Evolutionary conservation across 2,329 filamentous ascomycete species (phyloP).

Genomic region (Penicillium vulpinum): DNA sequence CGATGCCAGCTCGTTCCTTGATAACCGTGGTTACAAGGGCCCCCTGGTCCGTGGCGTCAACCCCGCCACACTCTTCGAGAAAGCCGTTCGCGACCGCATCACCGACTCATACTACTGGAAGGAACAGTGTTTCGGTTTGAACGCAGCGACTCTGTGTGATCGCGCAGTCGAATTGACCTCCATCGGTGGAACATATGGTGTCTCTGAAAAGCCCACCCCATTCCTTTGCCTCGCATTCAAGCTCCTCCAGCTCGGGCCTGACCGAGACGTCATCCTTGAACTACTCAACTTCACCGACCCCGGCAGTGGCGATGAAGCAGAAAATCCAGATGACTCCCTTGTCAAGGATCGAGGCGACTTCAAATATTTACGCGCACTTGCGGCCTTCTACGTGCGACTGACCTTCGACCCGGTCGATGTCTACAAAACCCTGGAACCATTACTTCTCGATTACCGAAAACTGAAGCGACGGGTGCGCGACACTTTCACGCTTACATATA

Average conservation of each 20-base stretch:
- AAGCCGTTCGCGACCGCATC: slow-evolving; percentile 92
- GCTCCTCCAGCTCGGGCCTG: slow-evolving; percentile 81
- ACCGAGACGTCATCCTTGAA: slow-evolving; percentile 73
- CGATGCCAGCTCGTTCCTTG: slow-evolving; percentile 75
- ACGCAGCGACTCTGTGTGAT: slow-evolving; percentile 77
- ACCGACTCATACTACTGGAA: slow-evolving; percentile 97
- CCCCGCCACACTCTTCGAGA: slow-evolving; percentile 93
- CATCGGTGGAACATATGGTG: slow-evolving; percentile 85
- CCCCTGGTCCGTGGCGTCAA: slow-evolving; percentile 84
- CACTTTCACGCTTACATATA: slow-evolving; percentile 72
- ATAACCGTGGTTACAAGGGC: slow-evolving; percentile 81
- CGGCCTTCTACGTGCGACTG: slow-evolving; percentile 88
- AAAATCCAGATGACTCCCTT: slow-evolving; percentile 30
- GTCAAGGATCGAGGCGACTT: slow-evolving; percentile 49
- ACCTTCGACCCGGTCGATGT: slow-evolving; percentile 81
- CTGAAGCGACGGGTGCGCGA: slow-evolving; percentile 72
- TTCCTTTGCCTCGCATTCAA: slow-evolving; percentile 96
- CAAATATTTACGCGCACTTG: slow-evolving; percentile 83
- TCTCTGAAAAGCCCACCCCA: slow-evolving; percentile 78
- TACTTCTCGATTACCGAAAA: slow-evolving; percentile 79
- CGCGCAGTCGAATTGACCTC: slow-evolving; percentile 81
- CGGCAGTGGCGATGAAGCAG: slow-evolving; percentile 51
- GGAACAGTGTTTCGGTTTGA: slow-evolving; percentile 95
- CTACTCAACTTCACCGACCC: slow-evolving; percentile 79
- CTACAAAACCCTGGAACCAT: slow-evolving; percentile 76